Conservation (phyloP, 1,284 basidiomycete species). For the Sporisorium reilianum region DNA sequence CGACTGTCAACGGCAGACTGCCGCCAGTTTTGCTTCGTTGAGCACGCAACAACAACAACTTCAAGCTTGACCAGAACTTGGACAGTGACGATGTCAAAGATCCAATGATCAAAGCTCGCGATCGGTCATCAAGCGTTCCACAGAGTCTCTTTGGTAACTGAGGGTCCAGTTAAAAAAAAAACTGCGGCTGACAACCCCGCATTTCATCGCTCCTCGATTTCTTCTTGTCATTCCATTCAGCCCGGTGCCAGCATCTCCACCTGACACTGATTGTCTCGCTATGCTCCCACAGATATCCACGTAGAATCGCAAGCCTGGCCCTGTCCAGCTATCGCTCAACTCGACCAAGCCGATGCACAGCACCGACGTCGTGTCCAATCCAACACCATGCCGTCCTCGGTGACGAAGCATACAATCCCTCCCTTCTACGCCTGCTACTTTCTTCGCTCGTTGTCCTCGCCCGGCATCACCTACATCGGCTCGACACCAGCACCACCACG, state of each 20-base stretch:
- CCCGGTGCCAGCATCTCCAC: neutral
- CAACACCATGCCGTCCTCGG: constrained; percentile 46
- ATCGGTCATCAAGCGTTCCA: too few species aligned
- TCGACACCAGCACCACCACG: constrained; percentile 84
- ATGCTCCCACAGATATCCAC: constrained; percentile 2
- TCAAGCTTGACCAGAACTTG: too few species aligned
- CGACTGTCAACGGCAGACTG: too few species aligned
- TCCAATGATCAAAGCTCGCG: too few species aligned
- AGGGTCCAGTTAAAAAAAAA: too few species aligned
- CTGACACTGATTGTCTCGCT: neutral
- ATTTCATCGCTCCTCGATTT: neutral
- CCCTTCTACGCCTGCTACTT: constrained; percentile 90
- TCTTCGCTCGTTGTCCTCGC: constrained; percentile 72
- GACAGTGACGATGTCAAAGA: too few species aligned
- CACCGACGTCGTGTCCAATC: too few species aligned
- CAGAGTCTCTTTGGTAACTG: too few species aligned
- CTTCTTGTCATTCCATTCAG: constrained; percentile 7
- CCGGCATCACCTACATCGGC: constrained; percentile 77
- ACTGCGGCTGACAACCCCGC: constrained; percentile 9
- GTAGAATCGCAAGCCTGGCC: neutral
- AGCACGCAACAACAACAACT: too few species aligned
- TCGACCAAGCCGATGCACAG: neutral
- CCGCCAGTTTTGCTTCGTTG: too few species aligned
- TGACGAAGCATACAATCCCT: constrained; percentile 76
- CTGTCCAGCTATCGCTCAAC: neutral